Conservation (phyloP, 345 rosid species). For the Geranium brycei region DNA sequence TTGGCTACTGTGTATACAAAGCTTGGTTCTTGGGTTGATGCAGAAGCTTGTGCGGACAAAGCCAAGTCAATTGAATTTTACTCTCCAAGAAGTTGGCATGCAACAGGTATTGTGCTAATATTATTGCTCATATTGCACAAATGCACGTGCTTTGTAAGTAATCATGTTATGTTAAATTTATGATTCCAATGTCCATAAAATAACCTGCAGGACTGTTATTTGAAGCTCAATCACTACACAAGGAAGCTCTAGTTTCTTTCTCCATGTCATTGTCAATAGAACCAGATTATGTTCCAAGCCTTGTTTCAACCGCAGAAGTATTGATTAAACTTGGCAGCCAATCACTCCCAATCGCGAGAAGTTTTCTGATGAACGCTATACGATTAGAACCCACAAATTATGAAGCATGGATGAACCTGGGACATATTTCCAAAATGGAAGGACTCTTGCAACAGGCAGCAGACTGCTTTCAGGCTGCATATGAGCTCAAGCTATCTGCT, state of each 20-base stretch:
- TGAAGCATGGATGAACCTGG: slow-evolving; percentile 77
- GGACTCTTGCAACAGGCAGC: slow-evolving; percentile 73
- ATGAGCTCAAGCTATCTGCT: slow-evolving; percentile 63
- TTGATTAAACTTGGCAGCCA: slow-evolving; percentile 46
- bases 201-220: slow-evolving; percentile 41
- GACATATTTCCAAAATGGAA: slow-evolving; percentile 61
- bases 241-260: slow-evolving; percentile 64
- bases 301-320: slow-evolving; percentile 61
- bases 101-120: slow-evolving; percentile 34
- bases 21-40: slow-evolving; percentile 56
- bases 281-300: slow-evolving; percentile 73
- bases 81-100: slow-evolving; percentile 74
- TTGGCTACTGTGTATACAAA: slow-evolving; percentile 53
- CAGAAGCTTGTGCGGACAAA: slow-evolving; percentile 58
- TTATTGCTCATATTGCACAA: neutral
- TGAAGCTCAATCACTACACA: slow-evolving; percentile 53
- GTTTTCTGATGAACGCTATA: slow-evolving; percentile 76
- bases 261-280: slow-evolving; percentile 55
- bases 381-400: slow-evolving; percentile 65
- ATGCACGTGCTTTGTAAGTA: no score
- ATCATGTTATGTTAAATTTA: no score
- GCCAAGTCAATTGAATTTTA: slow-evolving; percentile 46
- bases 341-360: slow-evolving; percentile 58
- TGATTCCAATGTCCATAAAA: no score
- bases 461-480: slow-evolving; percentile 83